phyloP scores from a whole-genome alignment of 2,329 filamentous ascomycete species.

The Monosporascus cannonballus region DNA sequence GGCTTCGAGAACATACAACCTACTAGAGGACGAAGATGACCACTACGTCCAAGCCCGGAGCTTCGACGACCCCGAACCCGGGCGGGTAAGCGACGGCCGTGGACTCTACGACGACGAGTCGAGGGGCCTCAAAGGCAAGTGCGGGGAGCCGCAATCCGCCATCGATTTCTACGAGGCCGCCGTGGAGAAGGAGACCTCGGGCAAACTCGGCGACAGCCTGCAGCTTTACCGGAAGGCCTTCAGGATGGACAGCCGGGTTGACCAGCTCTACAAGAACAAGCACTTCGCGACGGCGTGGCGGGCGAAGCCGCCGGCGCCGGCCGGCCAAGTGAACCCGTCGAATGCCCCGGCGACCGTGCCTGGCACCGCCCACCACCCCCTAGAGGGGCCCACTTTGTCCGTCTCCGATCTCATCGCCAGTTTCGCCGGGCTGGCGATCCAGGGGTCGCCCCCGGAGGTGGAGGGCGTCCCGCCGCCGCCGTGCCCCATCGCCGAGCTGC shows the following conservation, averaged over 20 bases:
- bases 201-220: slow-evolving; percentile 83
- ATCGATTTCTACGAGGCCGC: slow-evolving; percentile 90
- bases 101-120: slow-evolving; percentile 8
- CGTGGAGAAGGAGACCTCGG: slow-evolving; percentile 79
- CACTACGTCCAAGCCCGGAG: slow-evolving; percentile 20
- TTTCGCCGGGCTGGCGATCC: slow-evolving; percentile 67
- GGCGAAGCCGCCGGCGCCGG: slow-evolving; percentile 36
- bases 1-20: slow-evolving; percentile 5
- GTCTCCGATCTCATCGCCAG: slow-evolving; percentile 66
- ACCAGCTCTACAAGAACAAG: slow-evolving; percentile 84
- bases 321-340: slow-evolving; percentile 18
- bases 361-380: slow-evolving; percentile 50
- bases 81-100: slow-evolving; percentile 10
- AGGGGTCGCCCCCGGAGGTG: slow-evolving; percentile 59
- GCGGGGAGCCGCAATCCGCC: slow-evolving; percentile 44
- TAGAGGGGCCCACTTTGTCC: slow-evolving; percentile 47
- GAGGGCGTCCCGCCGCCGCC: slow-evolving; percentile 67
- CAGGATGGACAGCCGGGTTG: slow-evolving; percentile 78
- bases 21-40: slow-evolving; percentile 22
- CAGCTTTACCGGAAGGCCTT: slow-evolving; percentile 87
- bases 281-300: slow-evolving; percentile 65
- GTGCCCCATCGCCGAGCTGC: slow-evolving; percentile 73
- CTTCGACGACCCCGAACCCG: slow-evolving; percentile 26
- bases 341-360: slow-evolving; percentile 46
- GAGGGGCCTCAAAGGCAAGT: slow-evolving; percentile 11